These are phyloP conservation scores for Penicillium vulpinum DNA, from an alignment of 2,329 filamentous ascomycete genomes.

Conservation along the genomic window DNA sequence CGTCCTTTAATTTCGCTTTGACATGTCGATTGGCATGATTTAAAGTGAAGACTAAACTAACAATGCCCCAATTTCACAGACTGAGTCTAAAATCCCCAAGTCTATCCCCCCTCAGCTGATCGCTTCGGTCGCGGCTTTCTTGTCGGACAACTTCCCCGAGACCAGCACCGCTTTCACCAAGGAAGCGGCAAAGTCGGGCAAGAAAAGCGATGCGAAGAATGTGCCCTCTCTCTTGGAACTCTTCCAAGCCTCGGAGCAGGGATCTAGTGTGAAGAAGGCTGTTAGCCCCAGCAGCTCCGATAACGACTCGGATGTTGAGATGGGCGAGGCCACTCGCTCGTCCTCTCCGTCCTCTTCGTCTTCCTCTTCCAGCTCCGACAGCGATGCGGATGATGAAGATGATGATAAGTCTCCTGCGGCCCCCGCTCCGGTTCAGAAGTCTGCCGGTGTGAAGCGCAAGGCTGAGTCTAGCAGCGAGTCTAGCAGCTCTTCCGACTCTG, in stretches of 20 bases:
- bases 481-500: constrained; percentile 41
- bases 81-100: constrained; percentile 22
- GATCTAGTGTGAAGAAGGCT: constrained; percentile 19
- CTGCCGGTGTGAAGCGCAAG: constrained; percentile 60
- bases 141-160: constrained; percentile 64
- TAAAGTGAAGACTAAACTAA: constrained; percentile 7
- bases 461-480: constrained; percentile 49
- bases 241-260: constrained; percentile 21
- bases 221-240: constrained; percentile 40
- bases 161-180: constrained; percentile 64
- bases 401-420: constrained; percentile 51
- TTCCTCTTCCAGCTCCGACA: constrained; percentile 46
- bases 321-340: constrained; percentile 40
- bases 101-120: constrained; percentile 60
- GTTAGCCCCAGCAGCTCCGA: constrained; percentile 22
- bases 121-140: constrained; percentile 66
- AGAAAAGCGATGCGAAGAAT: constrained; percentile 28
- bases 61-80: constrained; percentile 21
- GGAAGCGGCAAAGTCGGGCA: constrained; percentile 50
- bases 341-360: constrained; percentile 34
- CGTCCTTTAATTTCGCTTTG: not conserved
- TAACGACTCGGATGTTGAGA: constrained; percentile 46
- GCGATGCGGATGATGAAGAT: constrained; percentile 54
- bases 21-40: not conserved
- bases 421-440: constrained; percentile 28